A percentile compares a stretch with the other conserved stretches of the same genome.
phyloP scores from a whole-genome alignment of 2,329 filamentous ascomycete genomes.

The Bipolaris sorokiniana region DNA sequence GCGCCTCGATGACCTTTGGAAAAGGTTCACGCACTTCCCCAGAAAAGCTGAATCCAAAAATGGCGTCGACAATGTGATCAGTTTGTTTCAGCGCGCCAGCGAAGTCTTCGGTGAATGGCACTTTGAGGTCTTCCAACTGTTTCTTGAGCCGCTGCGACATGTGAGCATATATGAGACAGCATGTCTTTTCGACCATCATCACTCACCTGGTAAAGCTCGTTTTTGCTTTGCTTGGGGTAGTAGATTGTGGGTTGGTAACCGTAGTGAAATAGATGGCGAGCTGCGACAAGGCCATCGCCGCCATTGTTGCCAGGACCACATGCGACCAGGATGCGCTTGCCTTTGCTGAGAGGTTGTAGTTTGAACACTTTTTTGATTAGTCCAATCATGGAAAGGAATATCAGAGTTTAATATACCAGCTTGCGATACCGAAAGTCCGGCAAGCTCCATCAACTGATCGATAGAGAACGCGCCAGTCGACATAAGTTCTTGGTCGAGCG shows the following conservation, averaged over 20 bases:
- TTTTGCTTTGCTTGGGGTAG: constrained; percentile 91
- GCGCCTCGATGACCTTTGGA: constrained; percentile 75
- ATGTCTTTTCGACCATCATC: too few relatives aligned
- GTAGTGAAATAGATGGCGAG: constrained; percentile 88
- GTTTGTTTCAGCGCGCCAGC: constrained; percentile 66
- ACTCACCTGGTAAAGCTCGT: constrained; percentile 83
- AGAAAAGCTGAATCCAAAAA: constrained; percentile 95
- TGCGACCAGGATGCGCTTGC: constrained; percentile 79
- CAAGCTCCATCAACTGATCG: constrained; percentile 96
- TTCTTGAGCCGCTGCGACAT: constrained; percentile 72
- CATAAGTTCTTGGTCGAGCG: constrained; percentile 94
- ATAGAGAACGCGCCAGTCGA: constrained; percentile 84
- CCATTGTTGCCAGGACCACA: constrained; percentile 83
- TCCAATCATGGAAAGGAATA: neutral
- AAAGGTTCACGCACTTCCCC: constrained; percentile 95
- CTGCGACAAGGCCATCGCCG: constrained; percentile 92
- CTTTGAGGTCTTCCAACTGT: constrained; percentile 80
- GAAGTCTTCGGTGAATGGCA: constrained; percentile 88
- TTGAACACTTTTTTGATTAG: constrained; percentile 69
- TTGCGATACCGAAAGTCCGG: constrained; percentile 90
- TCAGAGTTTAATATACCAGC: constrained; percentile 62
- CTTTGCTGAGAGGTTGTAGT: constrained; percentile 76
- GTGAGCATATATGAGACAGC: constrained; percentile 14
- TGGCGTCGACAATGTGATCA: constrained; percentile 87
- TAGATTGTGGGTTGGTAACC: constrained; percentile 89